Base-by-base conservation (phyloP, 768 basidiomycete species). In the Lentinula guzmanii region DNA sequence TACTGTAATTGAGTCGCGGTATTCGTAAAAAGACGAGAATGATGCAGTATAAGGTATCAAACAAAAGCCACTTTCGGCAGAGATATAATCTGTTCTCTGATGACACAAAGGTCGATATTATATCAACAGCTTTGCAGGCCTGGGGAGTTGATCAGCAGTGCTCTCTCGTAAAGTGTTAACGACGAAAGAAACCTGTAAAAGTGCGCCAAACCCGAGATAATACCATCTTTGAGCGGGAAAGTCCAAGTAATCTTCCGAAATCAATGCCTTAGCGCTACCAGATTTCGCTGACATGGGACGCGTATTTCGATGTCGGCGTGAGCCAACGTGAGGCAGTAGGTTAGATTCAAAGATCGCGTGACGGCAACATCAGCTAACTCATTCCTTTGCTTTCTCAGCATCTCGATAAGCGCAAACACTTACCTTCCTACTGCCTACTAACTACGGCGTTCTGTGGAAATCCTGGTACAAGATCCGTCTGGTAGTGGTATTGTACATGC, bases 191-290 rank as follows among this genome's bases (percentile, higher is more conserved):
- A 90, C 93, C 81, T 95, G 93, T 37, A 90, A 78, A 2, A 93
- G 77, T 43, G 86, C 81, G 7, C 87, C 90, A 28, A 93, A 73
- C 63, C 91, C 89, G 48, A 92, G 77, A 64, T 82, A 82, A 67
- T 95, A 92, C 5, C 91, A 80, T 54, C 94, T 80, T 70, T 93
- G 91, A 15, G 91, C 87, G 21, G 91, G 90, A 4, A 86, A 77
- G 68, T 91, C 89, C 34, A 94, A 65, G 69, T 85, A 86, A 60
- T 79, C 81, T 71, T 91, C 88, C 34, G 92, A 83, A 55, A 96
- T 86, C 41, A 90, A 76, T 45, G 92, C 21, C 13, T 50, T 46
- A 34, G 60, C 50, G 18, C 42, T 21, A 41, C 13, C 28, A 42
- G 65, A 52, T 46, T 67, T 50, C 50, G 65, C 57, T 58, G 69